Evolutionary conservation across 1,139 yeast genomes (phyloP).

Genomic region (Suhomyces atakaporum): DNA sequence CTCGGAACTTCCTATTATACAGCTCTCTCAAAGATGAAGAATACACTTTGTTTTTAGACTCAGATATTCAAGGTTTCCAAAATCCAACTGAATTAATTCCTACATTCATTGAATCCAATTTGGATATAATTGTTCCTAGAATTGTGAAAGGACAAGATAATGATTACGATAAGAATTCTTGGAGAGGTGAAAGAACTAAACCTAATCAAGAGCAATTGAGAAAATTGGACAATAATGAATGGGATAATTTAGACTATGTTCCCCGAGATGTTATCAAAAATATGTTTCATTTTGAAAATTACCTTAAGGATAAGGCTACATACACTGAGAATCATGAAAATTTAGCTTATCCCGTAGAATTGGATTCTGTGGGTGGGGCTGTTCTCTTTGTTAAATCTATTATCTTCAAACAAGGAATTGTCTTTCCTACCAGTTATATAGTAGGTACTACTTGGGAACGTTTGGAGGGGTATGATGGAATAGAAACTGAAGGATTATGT

Average conservation of each 20-base stretch:
- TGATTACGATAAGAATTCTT: constrained; percentile 48
- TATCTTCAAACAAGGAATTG: constrained; percentile 46
- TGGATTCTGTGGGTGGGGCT: constrained; percentile 55
- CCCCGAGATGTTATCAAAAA: constrained; percentile 37
- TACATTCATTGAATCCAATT: constrained; percentile 33
- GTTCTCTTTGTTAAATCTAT: constrained; percentile 44
- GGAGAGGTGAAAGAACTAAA: constrained; percentile 46
- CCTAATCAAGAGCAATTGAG: constrained; percentile 37
- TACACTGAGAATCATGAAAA: constrained; percentile 16
- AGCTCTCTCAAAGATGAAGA: constrained; percentile 31
- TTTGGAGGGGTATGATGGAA: constrained; percentile 53
- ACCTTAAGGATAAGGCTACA: constrained; percentile 21
- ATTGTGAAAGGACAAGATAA: constrained; percentile 31
- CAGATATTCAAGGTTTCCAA: constrained; percentile 40
- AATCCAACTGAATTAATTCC: constrained; percentile 26
- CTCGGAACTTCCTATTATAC: constrained; percentile 38
- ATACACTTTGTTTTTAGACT: constrained; percentile 47
- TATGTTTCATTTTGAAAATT: constrained; percentile 35
- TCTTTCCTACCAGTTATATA: constrained; percentile 47
- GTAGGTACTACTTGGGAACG: constrained; percentile 53
- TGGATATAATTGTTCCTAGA: constrained; percentile 47
- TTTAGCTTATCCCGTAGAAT: constrained; percentile 24
- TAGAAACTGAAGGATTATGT: constrained; percentile 55
- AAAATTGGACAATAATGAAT: constrained; percentile 33
- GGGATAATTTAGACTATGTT: constrained; percentile 38